These are phyloP conservation scores for Lycium ferocissimum DNA, from an alignment of 257 asterid genomes.

Conservation along the genomic window DNA sequence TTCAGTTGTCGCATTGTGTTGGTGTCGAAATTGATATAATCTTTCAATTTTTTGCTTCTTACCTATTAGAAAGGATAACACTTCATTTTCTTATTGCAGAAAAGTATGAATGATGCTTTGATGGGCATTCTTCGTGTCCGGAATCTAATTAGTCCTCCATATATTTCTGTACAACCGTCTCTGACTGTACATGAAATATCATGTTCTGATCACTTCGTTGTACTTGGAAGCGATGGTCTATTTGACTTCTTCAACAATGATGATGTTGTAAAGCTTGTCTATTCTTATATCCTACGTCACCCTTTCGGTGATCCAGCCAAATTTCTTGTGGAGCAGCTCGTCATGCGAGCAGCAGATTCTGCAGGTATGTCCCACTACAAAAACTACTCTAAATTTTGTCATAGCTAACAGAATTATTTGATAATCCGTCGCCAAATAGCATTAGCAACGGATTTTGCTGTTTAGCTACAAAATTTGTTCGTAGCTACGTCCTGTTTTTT, in stretches of 20 bases:
- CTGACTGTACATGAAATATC: conserved; percentile 70
- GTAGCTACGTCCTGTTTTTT: too few species aligned
- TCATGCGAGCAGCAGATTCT: conserved; percentile 90
- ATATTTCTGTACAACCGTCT: conserved; percentile 74
- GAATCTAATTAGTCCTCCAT: conserved; percentile 88
- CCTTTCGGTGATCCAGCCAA: conserved; percentile 94
- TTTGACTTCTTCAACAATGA: conserved; percentile 92
- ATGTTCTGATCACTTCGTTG: conserved; percentile 74
- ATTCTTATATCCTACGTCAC: conserved; percentile 56
- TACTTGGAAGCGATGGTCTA: conserved; percentile 93
- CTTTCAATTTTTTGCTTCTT: background rate
- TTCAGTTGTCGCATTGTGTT: background rate
- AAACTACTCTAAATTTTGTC: too few species aligned
- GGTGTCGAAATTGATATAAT: background rate
- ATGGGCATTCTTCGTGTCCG: conserved; percentile 95
- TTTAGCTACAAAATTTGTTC: too few species aligned
- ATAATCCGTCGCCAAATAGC: too few species aligned
- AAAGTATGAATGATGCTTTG: conserved; percentile 86
- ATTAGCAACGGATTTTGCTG: too few species aligned
- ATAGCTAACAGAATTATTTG: too few species aligned
- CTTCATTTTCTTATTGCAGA: conserved; percentile 55
- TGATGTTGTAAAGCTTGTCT: conserved; percentile 76
- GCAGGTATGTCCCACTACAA: conserved; percentile 58
- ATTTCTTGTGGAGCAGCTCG: conserved; percentile 85
- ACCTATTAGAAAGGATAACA: background rate